These are phyloP conservation scores for Isatis lusitanica DNA, from an alignment of 441 rosid species.

Conservation along the genomic window DNA sequence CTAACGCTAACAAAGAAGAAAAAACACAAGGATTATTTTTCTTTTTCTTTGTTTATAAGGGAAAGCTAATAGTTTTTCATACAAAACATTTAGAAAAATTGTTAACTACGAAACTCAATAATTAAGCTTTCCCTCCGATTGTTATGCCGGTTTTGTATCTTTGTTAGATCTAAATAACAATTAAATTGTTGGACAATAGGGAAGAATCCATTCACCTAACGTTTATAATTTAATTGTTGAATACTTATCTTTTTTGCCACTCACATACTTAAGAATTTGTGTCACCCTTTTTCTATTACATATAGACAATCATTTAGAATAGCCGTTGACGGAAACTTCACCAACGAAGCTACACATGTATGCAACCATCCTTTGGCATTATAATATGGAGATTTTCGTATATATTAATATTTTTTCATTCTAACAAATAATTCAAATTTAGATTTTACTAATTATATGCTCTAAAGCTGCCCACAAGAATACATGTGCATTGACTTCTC, in stretches of 20 bases:
- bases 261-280: neutral
- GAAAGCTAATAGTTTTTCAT: too few relatives aligned
- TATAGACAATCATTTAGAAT: conserved; percentile 6
- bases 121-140: neutral
- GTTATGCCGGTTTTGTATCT: neutral
- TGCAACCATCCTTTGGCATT: conserved; percentile 27
- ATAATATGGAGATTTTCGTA: neutral
- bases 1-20: too few relatives aligned
- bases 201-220: neutral
- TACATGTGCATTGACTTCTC: conserved; percentile 27
- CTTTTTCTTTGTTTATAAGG: too few relatives aligned
- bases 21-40: too few relatives aligned
- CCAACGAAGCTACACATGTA: conserved; percentile 32
- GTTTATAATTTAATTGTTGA: neutral
- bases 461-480: neutral
- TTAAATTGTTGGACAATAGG: too few relatives aligned
- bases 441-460: neutral
- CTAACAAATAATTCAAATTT: conserved; percentile 3
- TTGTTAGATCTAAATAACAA: too few relatives aligned
- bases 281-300: neutral
- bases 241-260: neutral
- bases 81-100: neutral
- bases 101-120: neutral
- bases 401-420: neutral
- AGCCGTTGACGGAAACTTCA: conserved; percentile 8